Evolutionary conservation across 2,329 filamentous ascomycete genomes (phyloP).

Genomic region (Dactylonectria estremocensis): DNA sequence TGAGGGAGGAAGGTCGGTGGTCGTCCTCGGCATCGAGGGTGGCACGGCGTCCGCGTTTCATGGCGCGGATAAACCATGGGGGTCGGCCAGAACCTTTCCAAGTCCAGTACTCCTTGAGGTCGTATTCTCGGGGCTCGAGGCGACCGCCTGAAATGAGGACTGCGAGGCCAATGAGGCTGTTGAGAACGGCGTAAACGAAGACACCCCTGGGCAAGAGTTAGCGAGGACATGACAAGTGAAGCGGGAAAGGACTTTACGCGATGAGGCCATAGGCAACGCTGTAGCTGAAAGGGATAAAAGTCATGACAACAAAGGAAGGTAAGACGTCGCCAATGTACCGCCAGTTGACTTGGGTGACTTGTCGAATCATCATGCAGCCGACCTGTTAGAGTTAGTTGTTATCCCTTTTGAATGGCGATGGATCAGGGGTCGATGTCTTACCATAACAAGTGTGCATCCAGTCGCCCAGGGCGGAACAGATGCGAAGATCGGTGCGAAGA

Average conservation of each 20-base stretch:
- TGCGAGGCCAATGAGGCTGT: conserved; percentile 62
- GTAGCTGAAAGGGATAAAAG: conserved; percentile 84
- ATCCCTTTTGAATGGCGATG: fast-evolving
- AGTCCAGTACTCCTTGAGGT: conserved; percentile 70
- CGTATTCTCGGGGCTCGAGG: conserved; percentile 66
- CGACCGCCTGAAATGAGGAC: conserved; percentile 60
- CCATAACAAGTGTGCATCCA: conserved; percentile 79
- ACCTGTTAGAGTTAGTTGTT: conserved; percentile 61
- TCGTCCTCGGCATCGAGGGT: conserved; percentile 19
- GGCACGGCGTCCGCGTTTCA: conserved; percentile 37
- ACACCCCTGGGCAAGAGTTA: conserved; percentile 60
- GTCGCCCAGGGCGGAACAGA: conserved; percentile 86
- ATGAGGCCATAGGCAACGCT: conserved; percentile 85
- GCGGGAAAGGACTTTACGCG: conserved; percentile 63
- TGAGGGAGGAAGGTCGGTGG: conserved; percentile 17
- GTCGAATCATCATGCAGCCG: conserved; percentile 83
- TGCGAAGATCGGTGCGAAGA: conserved; percentile 83
- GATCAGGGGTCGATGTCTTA: conserved; percentile 50
- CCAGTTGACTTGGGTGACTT: conserved; percentile 84
- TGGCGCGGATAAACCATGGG: conserved; percentile 64
- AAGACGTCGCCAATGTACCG: conserved; percentile 81
- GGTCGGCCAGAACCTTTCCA: conserved; percentile 65
- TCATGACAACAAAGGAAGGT: conserved; percentile 82
- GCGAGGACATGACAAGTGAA: background rate
- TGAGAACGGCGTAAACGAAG: conserved; percentile 67